Evolutionary conservation across 495 filamentous ascomycete genomes (phyloP), one percentile per base, ranked within the genome.

Genomic region (Astrocystis sublimbata): DNA sequence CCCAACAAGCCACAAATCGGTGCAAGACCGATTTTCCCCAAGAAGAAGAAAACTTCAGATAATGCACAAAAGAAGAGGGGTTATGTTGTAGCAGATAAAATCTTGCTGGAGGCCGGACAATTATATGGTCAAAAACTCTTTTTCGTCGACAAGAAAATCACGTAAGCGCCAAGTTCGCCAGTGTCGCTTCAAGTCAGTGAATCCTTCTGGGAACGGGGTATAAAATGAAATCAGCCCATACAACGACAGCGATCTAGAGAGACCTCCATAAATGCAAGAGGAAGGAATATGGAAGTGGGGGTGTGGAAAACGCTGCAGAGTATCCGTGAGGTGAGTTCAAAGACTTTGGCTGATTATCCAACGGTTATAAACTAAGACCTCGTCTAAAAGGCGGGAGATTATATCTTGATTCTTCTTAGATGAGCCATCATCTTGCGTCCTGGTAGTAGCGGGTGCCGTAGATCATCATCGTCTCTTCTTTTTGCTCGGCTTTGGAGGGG

Each of bases 191-290:
- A 65, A 68, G 52, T 60, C 52, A 63, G 64, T 59, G 33, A 65
- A 41, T 50, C 58, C 56, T 54, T 72, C 70, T 70, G 61, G 68
- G 65, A 56, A 64, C 60, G 60, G 70, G 70, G 70, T 72, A 72
- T 72, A 70, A 70, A 70, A 68, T 65, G 65, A 55, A 72, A 70
- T 66, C 65, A 68, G 58, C 51, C 43, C 36, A 61, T 40, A 42
- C 33, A 62, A 62, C 7, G n/a, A 61, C 62, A 65, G 15, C 21
- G 60, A 68, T 64, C 35, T 54, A 63, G 60, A 54, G 55, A 50
- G 58, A 62, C 46, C 61, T 23, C 47, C 54, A 56, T 61, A 36
- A 55, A 53, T 36, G 54, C 59, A 56, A 59, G 58, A 63, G 42
- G 28, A 52, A 58, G 31, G n/a, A n/a, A n/a, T n/a, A n/a, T 33